These are phyloP conservation scores for Parascedosporium putredinis DNA, from an alignment of 2,329 filamentous ascomycete genomes.

Conservation along the genomic window DNA sequence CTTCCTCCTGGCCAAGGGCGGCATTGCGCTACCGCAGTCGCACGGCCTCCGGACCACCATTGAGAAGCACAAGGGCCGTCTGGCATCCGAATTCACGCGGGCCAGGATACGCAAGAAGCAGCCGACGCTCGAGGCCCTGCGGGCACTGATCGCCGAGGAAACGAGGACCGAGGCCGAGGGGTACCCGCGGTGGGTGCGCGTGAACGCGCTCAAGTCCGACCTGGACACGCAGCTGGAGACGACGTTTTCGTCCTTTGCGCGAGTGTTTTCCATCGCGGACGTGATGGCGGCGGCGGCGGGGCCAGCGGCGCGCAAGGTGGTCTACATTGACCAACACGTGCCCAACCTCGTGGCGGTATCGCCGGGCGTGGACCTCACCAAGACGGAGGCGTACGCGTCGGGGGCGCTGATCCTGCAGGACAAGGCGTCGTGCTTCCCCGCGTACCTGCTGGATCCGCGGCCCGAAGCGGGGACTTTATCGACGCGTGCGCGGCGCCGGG, in stretches of 20 bases:
- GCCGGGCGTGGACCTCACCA: constrained; percentile 59
- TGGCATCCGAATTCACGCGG: constrained; percentile 75
- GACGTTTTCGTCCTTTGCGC: constrained; percentile 58
- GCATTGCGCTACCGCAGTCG: constrained; percentile 68
- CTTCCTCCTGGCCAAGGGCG: constrained; percentile 67
- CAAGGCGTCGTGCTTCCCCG: constrained; percentile 94
- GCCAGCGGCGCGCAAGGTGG: constrained; percentile 19
- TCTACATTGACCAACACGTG: constrained; percentile 71
- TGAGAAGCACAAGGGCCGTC: constrained; percentile 69
- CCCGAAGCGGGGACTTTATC: constrained; percentile 63
- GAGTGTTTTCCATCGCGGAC: constrained; percentile 44
- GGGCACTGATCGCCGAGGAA: constrained; percentile 41
- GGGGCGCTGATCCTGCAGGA: constrained; percentile 87
- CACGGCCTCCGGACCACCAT: constrained; percentile 70
- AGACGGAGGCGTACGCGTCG: constrained; percentile 59
- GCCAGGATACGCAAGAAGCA: constrained; percentile 63
- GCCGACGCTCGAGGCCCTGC: constrained; percentile 56
- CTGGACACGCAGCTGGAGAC: constrained; percentile 62
- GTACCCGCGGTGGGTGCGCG: constrained; percentile 84
- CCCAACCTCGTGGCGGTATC: constrained; percentile 75
- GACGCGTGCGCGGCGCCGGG: constrained; percentile 92
- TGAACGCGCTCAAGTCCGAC: constrained; percentile 69
- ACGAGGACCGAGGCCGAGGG: constrained; percentile 38
- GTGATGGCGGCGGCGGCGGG: constrained; percentile 37
- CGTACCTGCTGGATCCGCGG: constrained; percentile 69